These are phyloP conservation scores for Astrothelium macrocarpum DNA, from an alignment of 495 filamentous ascomycete species.

Conservation along the genomic window DNA sequence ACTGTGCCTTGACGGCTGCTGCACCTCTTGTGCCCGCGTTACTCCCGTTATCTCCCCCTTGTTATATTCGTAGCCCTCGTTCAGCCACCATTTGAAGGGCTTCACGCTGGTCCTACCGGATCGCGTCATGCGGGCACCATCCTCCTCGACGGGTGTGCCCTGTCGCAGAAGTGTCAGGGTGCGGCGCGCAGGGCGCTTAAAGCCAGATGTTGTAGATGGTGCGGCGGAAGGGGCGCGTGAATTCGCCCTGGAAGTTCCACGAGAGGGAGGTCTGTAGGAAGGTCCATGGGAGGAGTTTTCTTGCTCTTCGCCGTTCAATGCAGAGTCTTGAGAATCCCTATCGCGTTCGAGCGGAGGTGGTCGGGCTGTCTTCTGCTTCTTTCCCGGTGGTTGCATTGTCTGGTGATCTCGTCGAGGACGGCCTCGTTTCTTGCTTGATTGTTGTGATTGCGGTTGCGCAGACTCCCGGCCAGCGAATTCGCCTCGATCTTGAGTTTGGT, in stretches of 20 bases:
- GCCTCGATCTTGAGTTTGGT: not conserved
- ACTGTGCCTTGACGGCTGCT: conserved; percentile 15
- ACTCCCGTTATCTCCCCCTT: conserved; percentile 62
- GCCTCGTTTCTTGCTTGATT: not conserved
- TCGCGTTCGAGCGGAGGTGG: conserved; percentile 15
- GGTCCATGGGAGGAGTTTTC: not conserved
- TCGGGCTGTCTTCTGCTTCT: conserved; percentile 18
- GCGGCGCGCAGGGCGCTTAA: conserved; percentile 30
- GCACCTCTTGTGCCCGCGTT: conserved; percentile 57
- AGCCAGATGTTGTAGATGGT: not conserved
- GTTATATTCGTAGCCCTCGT: conserved; percentile 64
- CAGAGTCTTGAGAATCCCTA: conserved; percentile 6
- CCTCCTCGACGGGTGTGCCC: conserved; percentile 49
- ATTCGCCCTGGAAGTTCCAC: not conserved
- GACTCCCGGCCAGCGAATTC: not conserved
- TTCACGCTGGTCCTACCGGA: conserved; percentile 52
- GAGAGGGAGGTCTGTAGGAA: not conserved
- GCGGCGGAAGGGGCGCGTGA: not conserved
- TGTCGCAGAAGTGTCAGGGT: conserved; percentile 63
- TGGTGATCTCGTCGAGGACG: conserved; percentile 3
- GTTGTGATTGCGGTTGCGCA: not conserved
- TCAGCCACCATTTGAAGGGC: conserved; percentile 80
- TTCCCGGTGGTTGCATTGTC: conserved; percentile 13
- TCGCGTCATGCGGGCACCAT: conserved; percentile 41
- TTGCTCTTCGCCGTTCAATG: not conserved